Percentiles rank a stretch among this genome's conserved stretches.
phyloP scores from a whole-genome alignment of 2,329 filamentous ascomycete species.

The Calonectria ilicicola region DNA sequence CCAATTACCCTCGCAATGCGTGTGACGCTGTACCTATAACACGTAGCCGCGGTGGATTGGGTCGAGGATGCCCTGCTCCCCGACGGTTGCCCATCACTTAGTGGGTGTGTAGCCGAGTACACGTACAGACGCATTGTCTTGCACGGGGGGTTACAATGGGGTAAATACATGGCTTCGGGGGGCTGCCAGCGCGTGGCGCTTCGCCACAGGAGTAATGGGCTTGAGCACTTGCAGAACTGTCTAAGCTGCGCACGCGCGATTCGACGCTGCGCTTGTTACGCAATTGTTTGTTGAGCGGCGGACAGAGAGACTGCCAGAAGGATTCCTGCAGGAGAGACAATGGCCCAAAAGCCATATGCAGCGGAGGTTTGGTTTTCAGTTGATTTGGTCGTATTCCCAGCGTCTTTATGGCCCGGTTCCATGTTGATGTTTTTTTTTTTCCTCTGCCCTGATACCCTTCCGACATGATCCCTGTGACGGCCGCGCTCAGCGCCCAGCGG shows the following conservation, averaged over 20 bases:
- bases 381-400: neutral
- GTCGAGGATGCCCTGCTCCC: neutral
- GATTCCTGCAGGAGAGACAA: no score
- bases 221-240: neutral
- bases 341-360: neutral
- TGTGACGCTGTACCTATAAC: neutral
- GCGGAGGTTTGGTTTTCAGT: neutral
- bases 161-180: neutral
- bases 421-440: slow-evolving; percentile 8
- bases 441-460: neutral
- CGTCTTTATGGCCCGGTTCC: neutral
- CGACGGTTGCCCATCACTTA: neutral
- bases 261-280: neutral
- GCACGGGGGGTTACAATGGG: neutral
- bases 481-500: neutral
- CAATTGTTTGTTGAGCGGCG: neutral
- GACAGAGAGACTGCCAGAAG: neutral
- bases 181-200: neutral
- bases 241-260: neutral
- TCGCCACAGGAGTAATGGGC: neutral
- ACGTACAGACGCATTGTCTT: neutral
- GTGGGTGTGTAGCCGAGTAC: neutral
- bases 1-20: neutral
- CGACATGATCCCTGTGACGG: slow-evolving; percentile 9
- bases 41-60: neutral